Conservation (phyloP, 495 filamentous ascomycete genomes). For the Trichoderma erinaceum region DNA sequence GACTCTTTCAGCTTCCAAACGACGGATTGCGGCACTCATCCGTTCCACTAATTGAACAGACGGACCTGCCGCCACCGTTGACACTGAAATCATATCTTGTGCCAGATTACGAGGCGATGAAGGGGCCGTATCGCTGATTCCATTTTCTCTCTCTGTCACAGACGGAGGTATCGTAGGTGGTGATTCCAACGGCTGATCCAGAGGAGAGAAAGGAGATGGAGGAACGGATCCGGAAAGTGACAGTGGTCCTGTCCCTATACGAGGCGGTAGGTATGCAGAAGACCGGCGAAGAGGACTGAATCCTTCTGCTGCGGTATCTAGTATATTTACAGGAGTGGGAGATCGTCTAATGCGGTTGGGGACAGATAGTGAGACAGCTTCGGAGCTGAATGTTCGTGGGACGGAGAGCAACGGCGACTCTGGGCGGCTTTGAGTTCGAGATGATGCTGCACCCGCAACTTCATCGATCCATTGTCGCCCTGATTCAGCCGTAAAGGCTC, state of each 20-base stretch:
- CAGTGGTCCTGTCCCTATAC: constrained; percentile 30
- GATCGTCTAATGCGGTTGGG: constrained; percentile 37
- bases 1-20: constrained; percentile 86
- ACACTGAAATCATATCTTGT: constrained; percentile 84
- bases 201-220: constrained; percentile 10
- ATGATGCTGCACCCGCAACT: constrained; percentile 29
- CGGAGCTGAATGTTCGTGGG: constrained; percentile 43
- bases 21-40: constrained; percentile 87
- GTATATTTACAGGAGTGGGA: constrained; percentile 40
- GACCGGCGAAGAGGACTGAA: constrained; percentile 20
- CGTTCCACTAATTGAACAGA: constrained; percentile 94
- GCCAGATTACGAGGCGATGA: constrained; percentile 66
- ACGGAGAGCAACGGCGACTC: constrained; percentile 39
- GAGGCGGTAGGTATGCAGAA: constrained; percentile 31
- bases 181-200: constrained; percentile 27
- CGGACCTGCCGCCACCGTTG: constrained; percentile 81
- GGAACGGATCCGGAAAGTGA: constrained; percentile 10
- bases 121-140: constrained; percentile 52
- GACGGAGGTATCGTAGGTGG: constrained; percentile 23
- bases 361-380: constrained; percentile 40
- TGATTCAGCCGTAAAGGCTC: constrained; percentile 42
- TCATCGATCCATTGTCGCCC: constrained; percentile 69
- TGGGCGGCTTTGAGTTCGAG: constrained; percentile 38
- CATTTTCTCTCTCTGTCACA: constrained; percentile 59
- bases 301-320: constrained; percentile 26